Evolutionary conservation across 2,329 filamentous ascomycete genomes (phyloP).

Genomic region (Dactylonectria estremocensis): DNA sequence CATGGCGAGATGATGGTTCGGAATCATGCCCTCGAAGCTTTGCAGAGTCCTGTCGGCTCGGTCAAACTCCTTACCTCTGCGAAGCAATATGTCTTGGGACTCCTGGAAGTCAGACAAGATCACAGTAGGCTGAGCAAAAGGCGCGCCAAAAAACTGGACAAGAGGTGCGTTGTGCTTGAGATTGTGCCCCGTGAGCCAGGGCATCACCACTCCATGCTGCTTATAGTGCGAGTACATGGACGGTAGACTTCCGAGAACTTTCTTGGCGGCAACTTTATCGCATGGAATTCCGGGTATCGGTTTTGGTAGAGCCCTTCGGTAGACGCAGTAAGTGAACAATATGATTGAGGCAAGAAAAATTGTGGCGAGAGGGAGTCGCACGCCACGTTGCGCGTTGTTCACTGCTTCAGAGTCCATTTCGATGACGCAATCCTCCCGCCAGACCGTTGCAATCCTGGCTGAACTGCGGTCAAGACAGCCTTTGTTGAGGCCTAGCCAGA

Average conservation of each 20-base stretch:
- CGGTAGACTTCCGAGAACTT: background rate
- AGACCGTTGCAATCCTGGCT: too few relatives aligned
- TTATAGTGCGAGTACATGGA: background rate
- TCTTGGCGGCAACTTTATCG: background rate
- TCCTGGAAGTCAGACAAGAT: constrained; percentile 39
- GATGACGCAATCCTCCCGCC: too few relatives aligned
- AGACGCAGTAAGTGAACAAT: background rate
- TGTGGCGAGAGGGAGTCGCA: too few relatives aligned
- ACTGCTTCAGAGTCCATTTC: too few relatives aligned
- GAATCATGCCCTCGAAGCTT: too few relatives aligned
- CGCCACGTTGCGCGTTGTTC: too few relatives aligned
- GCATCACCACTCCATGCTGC: constrained; percentile 29
- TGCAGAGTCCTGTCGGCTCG: background rate
- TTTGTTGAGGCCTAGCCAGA: too few relatives aligned
- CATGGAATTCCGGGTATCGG: constrained; percentile 6
- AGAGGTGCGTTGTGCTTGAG: constrained; percentile 31
- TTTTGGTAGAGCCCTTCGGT: constrained; percentile 2
- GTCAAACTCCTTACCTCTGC: constrained; percentile 38
- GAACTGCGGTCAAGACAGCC: too few relatives aligned
- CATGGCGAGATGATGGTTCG: too few relatives aligned
- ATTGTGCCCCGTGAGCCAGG: constrained; percentile 31
- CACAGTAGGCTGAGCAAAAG: constrained; percentile 33
- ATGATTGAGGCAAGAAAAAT: too few relatives aligned
- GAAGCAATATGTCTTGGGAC: constrained; percentile 33
- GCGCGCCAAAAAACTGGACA: constrained; percentile 33